Percentiles rank a stretch among this genome's conserved stretches.
Evolutionary conservation across 768 basidiomycete genomes (phyloP).

Genomic region (Saitozyma podzolica): DNA sequence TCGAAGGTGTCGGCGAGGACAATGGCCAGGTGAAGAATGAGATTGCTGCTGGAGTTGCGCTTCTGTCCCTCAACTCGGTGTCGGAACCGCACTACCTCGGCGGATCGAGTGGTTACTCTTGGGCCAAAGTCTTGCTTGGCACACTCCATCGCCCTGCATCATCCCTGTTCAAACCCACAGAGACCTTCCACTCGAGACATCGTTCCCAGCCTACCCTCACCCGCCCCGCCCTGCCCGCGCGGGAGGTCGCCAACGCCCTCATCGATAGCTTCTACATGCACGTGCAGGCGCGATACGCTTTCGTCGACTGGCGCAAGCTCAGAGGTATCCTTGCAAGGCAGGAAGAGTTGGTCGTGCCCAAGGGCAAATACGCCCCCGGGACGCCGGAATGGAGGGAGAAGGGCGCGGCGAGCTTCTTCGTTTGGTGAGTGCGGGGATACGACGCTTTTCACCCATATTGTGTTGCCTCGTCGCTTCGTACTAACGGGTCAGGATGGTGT

Average conservation of each 20-base stretch:
- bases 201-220: not conserved
- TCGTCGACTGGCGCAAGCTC: slow-evolving; percentile 17
- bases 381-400: slow-evolving; percentile 10
- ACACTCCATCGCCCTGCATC: slow-evolving; percentile 14
- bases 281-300: slow-evolving; percentile 17
- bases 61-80: slow-evolving; percentile 15
- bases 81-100: slow-evolving; percentile 17
- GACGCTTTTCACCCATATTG: not conserved
- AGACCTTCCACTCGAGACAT: slow-evolving; percentile 14
- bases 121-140: slow-evolving; percentile 14
- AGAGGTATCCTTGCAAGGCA: slow-evolving; percentile 14
- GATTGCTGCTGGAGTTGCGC: slow-evolving; percentile 14
- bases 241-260: slow-evolving; percentile 6
- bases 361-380: slow-evolving; percentile 1
- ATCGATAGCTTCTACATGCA: slow-evolving; percentile 14
- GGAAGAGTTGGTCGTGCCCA: slow-evolving; percentile 9
- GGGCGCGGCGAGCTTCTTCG: slow-evolving; percentile 12
- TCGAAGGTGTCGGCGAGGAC: not conserved
- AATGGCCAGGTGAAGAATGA: slow-evolving; percentile 14
- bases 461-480: not conserved
- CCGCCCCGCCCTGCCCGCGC: slow-evolving; percentile 8
- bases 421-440: slow-evolving; percentile 10
- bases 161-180: slow-evolving; percentile 7
- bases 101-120: slow-evolving; percentile 11
- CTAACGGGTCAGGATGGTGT: slow-evolving; percentile 13